Evolutionary conservation across 1,284 basidiomycete genomes (phyloP), one percentile per base, ranked within the genome.

Genomic region (Neolentinus lepideus): DNA sequence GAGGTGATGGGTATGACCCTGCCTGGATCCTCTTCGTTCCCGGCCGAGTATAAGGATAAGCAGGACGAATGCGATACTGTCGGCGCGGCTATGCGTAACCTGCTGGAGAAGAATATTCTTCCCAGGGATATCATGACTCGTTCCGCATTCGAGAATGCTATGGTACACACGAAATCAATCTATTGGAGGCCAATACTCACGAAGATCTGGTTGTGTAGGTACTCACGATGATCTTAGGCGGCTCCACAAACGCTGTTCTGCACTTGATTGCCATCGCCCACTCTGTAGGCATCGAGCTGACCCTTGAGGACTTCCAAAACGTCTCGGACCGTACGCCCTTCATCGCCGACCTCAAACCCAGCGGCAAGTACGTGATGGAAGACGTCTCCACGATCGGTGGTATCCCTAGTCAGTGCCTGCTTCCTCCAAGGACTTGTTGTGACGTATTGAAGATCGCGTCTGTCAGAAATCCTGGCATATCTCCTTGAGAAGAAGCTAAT

Each of bases 51-150:
- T 61, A 75, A 81, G 54, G 95, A 98, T 66, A 95, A 95, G 71
- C 70, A 79, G 54, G 78, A 81, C 54, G 96, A 99, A 71, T 96
- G 92, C 68, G 84, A 86, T 58, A 76, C 82, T 4, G 76, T 94
- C 54, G 96, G 96, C 38, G 70, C 76, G 27, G 85, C 79, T 22
- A 94, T 99, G 88, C 77, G 82, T 62, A 87, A 89, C 65, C 79
- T 99, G 55, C 76, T 98, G 52, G 90, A 89, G 69, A 86, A 93
- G 71, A 95, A 98, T 75, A 89, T 98, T 66, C 81, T 93, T 54
- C 96, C 96, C 14, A 75, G 91, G 52, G 90, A 98, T 67, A 98
- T 98, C 71, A 98, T 98, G 94, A 98, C 94, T 21, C 84, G 88
- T 26, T 80, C 85, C 19, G 94, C 95, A 2, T 98, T 98, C 64